A percentile compares a stretch with the other conserved stretches of the same genome.
These are phyloP conservation scores for Helianthus tuberosus DNA, from an alignment of 129 eudicot genomes.

Conservation along the genomic window DNA sequence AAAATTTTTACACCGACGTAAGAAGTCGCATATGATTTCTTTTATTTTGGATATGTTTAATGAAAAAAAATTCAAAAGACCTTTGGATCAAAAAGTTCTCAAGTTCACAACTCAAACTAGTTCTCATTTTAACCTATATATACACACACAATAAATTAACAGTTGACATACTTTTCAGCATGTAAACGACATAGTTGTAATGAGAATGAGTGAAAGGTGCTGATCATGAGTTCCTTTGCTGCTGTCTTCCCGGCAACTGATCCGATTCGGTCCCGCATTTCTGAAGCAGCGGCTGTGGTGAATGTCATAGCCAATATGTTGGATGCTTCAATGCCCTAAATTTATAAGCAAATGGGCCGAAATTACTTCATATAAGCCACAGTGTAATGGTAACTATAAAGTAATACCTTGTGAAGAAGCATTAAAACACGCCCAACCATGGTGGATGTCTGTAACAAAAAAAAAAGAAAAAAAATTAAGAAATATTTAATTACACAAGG, in stretches of 20 bases:
- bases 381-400: not conserved
- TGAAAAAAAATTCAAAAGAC: too few relatives aligned
- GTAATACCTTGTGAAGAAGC: conserved; percentile 78
- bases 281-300: conserved; percentile 98
- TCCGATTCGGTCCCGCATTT: conserved; percentile 94
- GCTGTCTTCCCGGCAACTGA: conserved; percentile 86
- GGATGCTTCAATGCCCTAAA: conserved; percentile 81
- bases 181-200: conserved; percentile 93
- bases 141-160: not conserved
- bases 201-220: conserved; percentile 97
- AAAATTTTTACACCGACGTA: too few relatives aligned
- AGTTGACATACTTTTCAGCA: conserved; percentile 78
- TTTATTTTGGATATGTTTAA: too few relatives aligned
- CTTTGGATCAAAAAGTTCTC: too few relatives aligned
- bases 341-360: conserved; percentile 3
- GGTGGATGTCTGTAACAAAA: conserved; percentile 82
- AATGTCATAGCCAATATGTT: conserved; percentile 95
- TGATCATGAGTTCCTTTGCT: conserved; percentile 82
- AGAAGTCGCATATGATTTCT: too few relatives aligned
- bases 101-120: too few relatives aligned
- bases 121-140: too few relatives aligned
- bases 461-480: not conserved
- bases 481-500: conserved; percentile 17
- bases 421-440: conserved; percentile 98
- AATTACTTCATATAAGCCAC: not conserved